Base-by-base conservation (phyloP, 2,329 filamentous ascomycete genomes). In the Claviceps maximensis region DNA sequence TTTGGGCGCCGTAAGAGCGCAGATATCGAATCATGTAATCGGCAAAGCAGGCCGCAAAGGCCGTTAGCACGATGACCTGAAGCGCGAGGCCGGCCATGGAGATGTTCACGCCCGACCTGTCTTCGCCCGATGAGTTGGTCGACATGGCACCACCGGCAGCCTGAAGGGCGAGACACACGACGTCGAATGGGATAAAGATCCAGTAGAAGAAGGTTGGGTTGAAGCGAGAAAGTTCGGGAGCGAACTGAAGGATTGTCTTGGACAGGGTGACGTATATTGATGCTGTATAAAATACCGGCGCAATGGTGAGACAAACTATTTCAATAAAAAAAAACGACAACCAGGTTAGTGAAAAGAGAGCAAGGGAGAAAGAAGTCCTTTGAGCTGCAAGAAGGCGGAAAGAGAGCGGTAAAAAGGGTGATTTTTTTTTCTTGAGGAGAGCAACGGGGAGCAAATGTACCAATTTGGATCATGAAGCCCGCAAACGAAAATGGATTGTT, bases 401-500 rank as follows among this genome's bases (percentile, higher is more conserved):
- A 42, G 17, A 10, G 9, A 21, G 21, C n/a, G n/a, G n/a, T n/a
- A 6, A 25, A 45, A 13, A 15, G 3, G 19, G 21, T 17, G 25
- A 7, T 25, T 44, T 31, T 4, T 47, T 47, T 21, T 23, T n/a
- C 40, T 33, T 45, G 21, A 36, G 36, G 23, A 17, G 15, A 8
- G 1, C 6, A 5, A 2, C 12, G 9, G 10, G 21, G 31, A 6
- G 27, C 19, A 17, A 47, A 65, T 72, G 48, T 61, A 77, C 76
- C 69, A 57, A 84, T 83, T 62, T 86, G 79, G n/a, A 84, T 74
- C 62, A 85, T 74, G 62, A 86, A 87, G 8, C 74, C 79, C 13
- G 62, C 61, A 61, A 82, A 76, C 48, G 63, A 70, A 61, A 82
- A 86, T 0, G 80, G 79, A 59, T 85, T 77, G 46, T 74, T 56